phyloP scores from a whole-genome alignment of 73 alveolate species.

The Paramecium biaurelia region DNA sequence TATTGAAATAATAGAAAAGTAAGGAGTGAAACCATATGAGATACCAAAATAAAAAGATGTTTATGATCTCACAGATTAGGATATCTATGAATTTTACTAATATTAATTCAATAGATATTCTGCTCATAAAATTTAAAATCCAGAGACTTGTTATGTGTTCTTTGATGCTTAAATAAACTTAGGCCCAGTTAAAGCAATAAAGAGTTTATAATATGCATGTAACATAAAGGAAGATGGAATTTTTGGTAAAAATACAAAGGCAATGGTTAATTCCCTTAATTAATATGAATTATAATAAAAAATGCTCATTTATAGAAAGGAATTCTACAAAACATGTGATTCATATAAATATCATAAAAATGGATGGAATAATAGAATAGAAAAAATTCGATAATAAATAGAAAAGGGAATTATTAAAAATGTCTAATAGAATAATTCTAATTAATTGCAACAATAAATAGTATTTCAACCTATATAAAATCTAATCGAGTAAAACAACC shows the following conservation, averaged over 20 bases:
- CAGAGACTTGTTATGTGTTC: neutral
- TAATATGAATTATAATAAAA: neutral
- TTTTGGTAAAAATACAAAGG: neutral
- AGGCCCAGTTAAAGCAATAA: neutral
- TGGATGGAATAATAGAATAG: neutral
- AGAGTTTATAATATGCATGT: neutral
- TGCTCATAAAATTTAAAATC: neutral
- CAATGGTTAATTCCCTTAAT: neutral
- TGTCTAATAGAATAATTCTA: too few species aligned
- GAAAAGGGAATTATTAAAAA: neutral
- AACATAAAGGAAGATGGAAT: neutral
- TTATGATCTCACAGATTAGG: neutral
- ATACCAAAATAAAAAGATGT: neutral
- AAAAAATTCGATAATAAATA: too few species aligned
- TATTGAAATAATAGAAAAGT: neutral
- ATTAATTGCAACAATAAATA: neutral
- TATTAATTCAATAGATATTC: neutral
- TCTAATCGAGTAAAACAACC: too few species aligned
- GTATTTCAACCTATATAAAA: neutral
- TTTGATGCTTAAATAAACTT: neutral
- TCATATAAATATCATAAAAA: neutral
- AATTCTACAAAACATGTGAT: neutral
- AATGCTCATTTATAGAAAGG: neutral
- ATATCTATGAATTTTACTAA: neutral
- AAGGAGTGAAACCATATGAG: neutral